These are phyloP conservation scores for Ensete glaucum DNA, from an alignment of 176 grass and related monocot genomes.

Conservation along the genomic window DNA sequence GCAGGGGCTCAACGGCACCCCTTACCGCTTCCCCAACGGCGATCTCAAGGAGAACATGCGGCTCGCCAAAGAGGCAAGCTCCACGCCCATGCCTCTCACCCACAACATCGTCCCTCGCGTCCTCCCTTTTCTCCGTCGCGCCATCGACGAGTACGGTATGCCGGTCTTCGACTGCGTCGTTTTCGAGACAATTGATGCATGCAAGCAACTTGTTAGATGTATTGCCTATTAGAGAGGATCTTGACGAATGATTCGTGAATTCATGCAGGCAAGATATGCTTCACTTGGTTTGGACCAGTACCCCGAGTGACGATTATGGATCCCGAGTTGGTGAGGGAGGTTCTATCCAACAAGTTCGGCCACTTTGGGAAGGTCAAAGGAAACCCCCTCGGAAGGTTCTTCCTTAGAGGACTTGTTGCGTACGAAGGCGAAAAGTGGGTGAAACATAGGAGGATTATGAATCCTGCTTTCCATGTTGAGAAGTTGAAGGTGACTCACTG, in stretches of 20 bases:
- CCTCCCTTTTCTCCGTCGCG: slow-evolving; percentile 15
- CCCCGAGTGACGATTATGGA: slow-evolving; percentile 39
- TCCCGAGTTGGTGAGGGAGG: slow-evolving; percentile 28
- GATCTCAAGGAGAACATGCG: slow-evolving; percentile 39
- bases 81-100: slow-evolving; percentile 47
- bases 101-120: slow-evolving; percentile 45
- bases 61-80: slow-evolving; percentile 34
- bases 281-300: slow-evolving; percentile 52
- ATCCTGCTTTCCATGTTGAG: slow-evolving; percentile 53
- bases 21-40: slow-evolving; percentile 33
- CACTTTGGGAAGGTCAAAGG: slow-evolving; percentile 38
- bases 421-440: slow-evolving; percentile 54
- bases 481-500: slow-evolving; percentile 41
- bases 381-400: slow-evolving; percentile 15
- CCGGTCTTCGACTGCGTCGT: no score
- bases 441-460: slow-evolving; percentile 52
- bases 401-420: slow-evolving; percentile 29
- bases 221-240: no score
- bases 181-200: no score
- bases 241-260: no score
- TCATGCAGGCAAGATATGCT: slow-evolving; percentile 25
- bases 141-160: slow-evolving; percentile 36
- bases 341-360: slow-evolving; percentile 39
- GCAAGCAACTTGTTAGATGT: no score
- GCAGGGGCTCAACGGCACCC: slow-evolving; percentile 52